Conservation (phyloP, 768 basidiomycete species). For the Psilocybe cubensis region DNA sequence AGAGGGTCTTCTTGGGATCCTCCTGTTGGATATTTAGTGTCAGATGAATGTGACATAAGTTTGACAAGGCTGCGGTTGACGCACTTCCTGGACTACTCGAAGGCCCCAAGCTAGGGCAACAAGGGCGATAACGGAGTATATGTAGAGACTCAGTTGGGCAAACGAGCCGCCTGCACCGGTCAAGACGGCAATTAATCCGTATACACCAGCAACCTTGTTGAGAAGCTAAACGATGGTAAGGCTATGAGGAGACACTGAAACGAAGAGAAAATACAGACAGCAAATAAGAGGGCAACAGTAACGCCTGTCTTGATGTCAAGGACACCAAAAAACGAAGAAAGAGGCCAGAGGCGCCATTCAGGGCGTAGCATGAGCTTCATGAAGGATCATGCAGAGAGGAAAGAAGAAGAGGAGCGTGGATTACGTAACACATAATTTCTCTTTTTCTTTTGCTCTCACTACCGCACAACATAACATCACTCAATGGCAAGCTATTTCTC, state of each 20-base stretch:
- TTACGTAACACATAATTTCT: conserved; percentile 32
- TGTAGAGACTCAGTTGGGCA: conserved; percentile 89
- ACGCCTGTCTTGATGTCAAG: conserved; percentile 96
- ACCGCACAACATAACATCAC: conserved; percentile 12
- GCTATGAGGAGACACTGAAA: neutral
- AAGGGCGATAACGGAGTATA: conserved; percentile 88
- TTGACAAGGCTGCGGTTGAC: conserved; percentile 31
- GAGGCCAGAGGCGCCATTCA: conserved; percentile 83
- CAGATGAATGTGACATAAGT: conserved; percentile 9
- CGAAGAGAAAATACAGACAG: conserved; percentile 53
- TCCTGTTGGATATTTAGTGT: conserved; percentile 60
- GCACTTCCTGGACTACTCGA: conserved; percentile 80
- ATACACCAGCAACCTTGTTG: conserved; percentile 98
- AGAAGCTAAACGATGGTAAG: conserved; percentile 56
- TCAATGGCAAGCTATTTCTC: conserved; percentile 80
- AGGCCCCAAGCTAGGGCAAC: conserved; percentile 87
- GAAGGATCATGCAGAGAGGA: conserved; percentile 28
- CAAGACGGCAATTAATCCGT: conserved; percentile 90
- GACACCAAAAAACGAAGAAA: conserved; percentile 81
- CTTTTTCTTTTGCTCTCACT: conserved; percentile 22
- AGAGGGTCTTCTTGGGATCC: conserved; percentile 80
- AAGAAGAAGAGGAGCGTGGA: conserved; percentile 26
- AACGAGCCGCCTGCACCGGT: conserved; percentile 94
- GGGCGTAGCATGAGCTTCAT: conserved; percentile 86
- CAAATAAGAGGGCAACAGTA: conserved; percentile 85